Evolutionary conservation across 306 rosid species (phyloP), one percentile per base, ranked within the genome.

Genomic region (Glycine latifolia): DNA sequence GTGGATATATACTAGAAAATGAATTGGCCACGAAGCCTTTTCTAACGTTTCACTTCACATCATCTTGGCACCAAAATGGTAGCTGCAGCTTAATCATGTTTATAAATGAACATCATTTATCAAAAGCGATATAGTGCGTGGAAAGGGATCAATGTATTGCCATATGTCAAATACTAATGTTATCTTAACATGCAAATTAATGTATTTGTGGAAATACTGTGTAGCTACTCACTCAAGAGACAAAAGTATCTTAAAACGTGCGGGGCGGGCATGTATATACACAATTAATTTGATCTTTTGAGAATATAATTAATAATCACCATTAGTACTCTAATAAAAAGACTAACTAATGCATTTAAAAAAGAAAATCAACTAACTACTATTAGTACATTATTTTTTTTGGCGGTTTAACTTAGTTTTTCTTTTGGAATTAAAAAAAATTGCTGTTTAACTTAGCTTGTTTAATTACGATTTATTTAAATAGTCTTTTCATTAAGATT

Each of bases 21-120:
- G 4, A 52, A 52, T 47, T 31, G 77, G 65, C 47, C 63, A 52
- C 63, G 63, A 33, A 48, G 63, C 77, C 77, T 33, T 72, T 35
- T 72, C n/a, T 54, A 52, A 37, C 49, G 35, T 8, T 43, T 8
- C 33, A 31, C 63, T 46, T 46, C 6, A 31, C 63, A 7, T 31
- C 65, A 53, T 73, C 50, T 3, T 31, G 14, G 50, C n/a, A 58
- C 15, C 65, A 73, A 53, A 72, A 72, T 33, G 65, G 77, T 14
- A 37, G 47, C 13, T 71, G 13, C 14, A 12, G 31, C 76, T 52
- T 54, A 31, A 52, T 71, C 35, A 37, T 52, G 14, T 59, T 17
- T 20, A 17, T 59, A 59, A 59, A 7, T 20, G 13, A 20, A 20
- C 61, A 55, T 55, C 61, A 15, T 55, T 55, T 55, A 37, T 3